These are phyloP conservation scores for Talaromyces thailandensis DNA, from an alignment of 495 filamentous ascomycete species.

Conservation along the genomic window DNA sequence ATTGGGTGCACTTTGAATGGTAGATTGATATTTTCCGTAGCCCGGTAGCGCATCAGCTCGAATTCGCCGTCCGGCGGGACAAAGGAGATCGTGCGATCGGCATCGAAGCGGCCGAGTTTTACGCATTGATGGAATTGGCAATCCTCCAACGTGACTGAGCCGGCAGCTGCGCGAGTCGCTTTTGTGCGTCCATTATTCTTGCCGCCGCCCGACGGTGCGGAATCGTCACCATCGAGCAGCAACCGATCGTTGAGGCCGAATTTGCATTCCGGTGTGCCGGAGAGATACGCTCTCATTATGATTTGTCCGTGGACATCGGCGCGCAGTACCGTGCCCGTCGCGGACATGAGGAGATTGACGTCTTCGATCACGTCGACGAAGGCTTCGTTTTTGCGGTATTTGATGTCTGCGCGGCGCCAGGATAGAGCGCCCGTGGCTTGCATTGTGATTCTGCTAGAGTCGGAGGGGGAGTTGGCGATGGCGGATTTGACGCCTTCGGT, in stretches of 20 bases:
- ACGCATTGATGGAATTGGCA: slow-evolving; percentile 99
- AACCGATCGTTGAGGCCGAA: slow-evolving; percentile 97
- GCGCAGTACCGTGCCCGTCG: slow-evolving; percentile 86
- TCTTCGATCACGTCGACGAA: slow-evolving; percentile 99
- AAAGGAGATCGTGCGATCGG: slow-evolving; percentile 95
- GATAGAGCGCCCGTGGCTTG: slow-evolving; percentile 96
- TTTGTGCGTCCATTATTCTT: slow-evolving; percentile 43
- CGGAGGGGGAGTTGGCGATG: slow-evolving; percentile 56
- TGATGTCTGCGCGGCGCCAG: slow-evolving; percentile 94
- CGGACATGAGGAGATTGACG: slow-evolving; percentile 97
- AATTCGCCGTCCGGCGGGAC: slow-evolving; percentile 98
- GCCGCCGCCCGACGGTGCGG: slow-evolving; percentile 47
- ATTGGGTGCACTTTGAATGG: slow-evolving; percentile 99
- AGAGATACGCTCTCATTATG: slow-evolving; percentile 96
- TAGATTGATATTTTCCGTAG: slow-evolving; percentile 98
- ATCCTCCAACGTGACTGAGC: slow-evolving; percentile 93
- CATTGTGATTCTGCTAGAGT: slow-evolving; percentile 96
- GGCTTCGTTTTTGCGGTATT: slow-evolving; percentile 98
- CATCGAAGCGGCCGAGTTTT: slow-evolving; percentile 93
- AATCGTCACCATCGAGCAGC: slow-evolving; percentile 70
- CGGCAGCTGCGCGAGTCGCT: slow-evolving; percentile 89
- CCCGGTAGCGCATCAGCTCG: slow-evolving; percentile 98
- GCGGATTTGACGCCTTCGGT: slow-evolving; percentile 98
- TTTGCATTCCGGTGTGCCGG: slow-evolving; percentile 97
- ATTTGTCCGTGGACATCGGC: slow-evolving; percentile 98